These are phyloP conservation scores for Nyctanthes arbortristis DNA, from an alignment of 257 asterid genomes.

Conservation along the genomic window DNA sequence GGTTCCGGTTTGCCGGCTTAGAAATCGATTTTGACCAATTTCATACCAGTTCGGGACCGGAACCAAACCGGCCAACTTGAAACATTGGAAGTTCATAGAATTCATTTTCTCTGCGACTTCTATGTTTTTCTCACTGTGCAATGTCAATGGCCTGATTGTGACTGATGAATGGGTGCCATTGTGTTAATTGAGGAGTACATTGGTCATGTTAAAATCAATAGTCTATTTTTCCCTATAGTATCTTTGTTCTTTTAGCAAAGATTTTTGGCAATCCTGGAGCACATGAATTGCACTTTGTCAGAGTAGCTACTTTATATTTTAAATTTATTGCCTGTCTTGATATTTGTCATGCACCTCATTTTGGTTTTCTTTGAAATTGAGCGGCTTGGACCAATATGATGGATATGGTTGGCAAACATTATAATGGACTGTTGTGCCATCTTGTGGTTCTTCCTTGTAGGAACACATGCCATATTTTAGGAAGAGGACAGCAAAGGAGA, in stretches of 20 bases:
- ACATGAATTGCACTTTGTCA: neutral
- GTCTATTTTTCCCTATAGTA: neutral
- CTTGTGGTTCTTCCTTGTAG: constrained; percentile 30
- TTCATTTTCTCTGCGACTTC: neutral
- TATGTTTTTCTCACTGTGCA: neutral
- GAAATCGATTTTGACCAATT: too few species aligned
- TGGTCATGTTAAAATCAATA: neutral
- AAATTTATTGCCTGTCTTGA: neutral
- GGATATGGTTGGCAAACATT: too few species aligned
- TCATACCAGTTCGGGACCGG: too few species aligned
- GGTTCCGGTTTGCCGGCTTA: too few species aligned
- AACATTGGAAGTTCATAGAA: neutral
- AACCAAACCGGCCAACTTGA: too few species aligned
- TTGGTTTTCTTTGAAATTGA: neutral
- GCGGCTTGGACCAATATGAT: too few species aligned
- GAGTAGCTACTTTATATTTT: neutral
- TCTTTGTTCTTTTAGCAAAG: neutral
- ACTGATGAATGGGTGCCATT: too few species aligned
- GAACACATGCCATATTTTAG: constrained; percentile 85
- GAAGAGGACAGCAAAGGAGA: constrained; percentile 78
- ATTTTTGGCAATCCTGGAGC: neutral
- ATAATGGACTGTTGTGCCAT: neutral
- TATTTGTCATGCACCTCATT: neutral
- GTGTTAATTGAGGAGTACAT: neutral
- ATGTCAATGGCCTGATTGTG: neutral